Base-by-base conservation (phyloP, 805 yeast genomes). In the Sugiyamaella americana region DNA sequence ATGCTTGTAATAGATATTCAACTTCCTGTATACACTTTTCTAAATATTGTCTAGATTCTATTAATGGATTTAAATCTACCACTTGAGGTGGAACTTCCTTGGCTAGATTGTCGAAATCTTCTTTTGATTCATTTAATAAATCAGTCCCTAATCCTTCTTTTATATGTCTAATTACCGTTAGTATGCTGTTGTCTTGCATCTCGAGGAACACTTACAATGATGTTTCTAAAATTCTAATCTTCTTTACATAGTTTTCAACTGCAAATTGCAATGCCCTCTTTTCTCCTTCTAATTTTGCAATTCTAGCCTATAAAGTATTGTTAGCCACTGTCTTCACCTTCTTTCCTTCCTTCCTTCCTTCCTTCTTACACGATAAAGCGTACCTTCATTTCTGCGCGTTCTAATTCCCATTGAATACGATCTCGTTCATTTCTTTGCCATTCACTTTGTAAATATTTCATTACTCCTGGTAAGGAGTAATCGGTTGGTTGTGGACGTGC, bases 341-440 rank as follows among this genome's bases (percentile, higher is more conserved):
- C 34, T 13, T 13, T 29, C 34, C 13, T 13, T 13, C 34, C 13
- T n/a, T 29, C 34, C n/a, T 13, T 29, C 34, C 34, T 29, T 29
- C 13, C 34, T 17, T 18, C 37, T 18, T 5, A 32, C 37, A 4
- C 37, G 5, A 5, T 32, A 19, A 35, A 13, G 21, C 65, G 59
- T 23, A 71, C 67, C 60, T 71, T 75, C 81, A 79, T 75, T 55
- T 79, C 84, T 17, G 79, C 77, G 32, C 74, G 67, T 57, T 79
- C 84, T 43, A 78, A 63, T 49, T 75, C 80, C 80, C 82, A 79
- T 38, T 73, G 74, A 44, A 79, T 75, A 43, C 80, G 65, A 53
- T 76, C 79, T 46, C 78, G 72, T 58, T 80, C 84, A 58, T 75
- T 76, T 49, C 71, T 72, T 45, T 80, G 78, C 72, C 79, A 79